These are phyloP conservation scores for Thielaviopsis euricoi DNA, from an alignment of 2,329 filamentous ascomycete genomes.

Conservation along the genomic window DNA sequence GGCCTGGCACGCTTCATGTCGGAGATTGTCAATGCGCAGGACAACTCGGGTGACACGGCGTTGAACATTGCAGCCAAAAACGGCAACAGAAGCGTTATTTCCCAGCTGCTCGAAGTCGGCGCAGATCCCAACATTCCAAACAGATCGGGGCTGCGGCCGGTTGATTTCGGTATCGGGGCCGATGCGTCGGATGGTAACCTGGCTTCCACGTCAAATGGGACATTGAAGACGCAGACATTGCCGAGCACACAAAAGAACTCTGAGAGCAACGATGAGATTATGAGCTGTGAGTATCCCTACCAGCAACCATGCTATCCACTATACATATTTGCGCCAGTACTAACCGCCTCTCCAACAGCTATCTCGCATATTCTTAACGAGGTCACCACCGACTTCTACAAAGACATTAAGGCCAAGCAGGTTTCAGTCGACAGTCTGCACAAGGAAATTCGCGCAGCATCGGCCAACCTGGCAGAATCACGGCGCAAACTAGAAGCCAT, in stretches of 20 bases:
- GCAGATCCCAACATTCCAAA: slow-evolving; percentile 89
- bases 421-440: slow-evolving; percentile 69
- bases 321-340: neutral
- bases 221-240: slow-evolving; percentile 20
- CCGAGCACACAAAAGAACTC: slow-evolving; percentile 37
- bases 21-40: slow-evolving; percentile 90
- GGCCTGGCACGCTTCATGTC: slow-evolving; percentile 87
- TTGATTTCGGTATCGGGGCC: slow-evolving; percentile 86
- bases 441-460: slow-evolving; percentile 62
- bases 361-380: slow-evolving; percentile 71
- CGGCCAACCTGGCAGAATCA: slow-evolving; percentile 61
- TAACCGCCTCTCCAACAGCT: slow-evolving; percentile 39
- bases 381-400: slow-evolving; percentile 62
- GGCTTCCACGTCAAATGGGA: slow-evolving; percentile 20
- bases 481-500: slow-evolving; percentile 57
- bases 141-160: slow-evolving; percentile 67
- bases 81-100: slow-evolving; percentile 85
- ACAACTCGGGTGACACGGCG: slow-evolving; percentile 87
- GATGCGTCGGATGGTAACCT: slow-evolving; percentile 30
- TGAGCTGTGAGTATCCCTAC: slow-evolving; percentile 45
- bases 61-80: slow-evolving; percentile 87
- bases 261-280: slow-evolving; percentile 65
- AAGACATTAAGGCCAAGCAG: slow-evolving; percentile 71
- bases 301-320: neutral
- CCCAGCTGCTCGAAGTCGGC: slow-evolving; percentile 88